Evolutionary conservation across 495 filamentous ascomycete genomes (phyloP).

Genomic region (Daldinia concentrica): DNA sequence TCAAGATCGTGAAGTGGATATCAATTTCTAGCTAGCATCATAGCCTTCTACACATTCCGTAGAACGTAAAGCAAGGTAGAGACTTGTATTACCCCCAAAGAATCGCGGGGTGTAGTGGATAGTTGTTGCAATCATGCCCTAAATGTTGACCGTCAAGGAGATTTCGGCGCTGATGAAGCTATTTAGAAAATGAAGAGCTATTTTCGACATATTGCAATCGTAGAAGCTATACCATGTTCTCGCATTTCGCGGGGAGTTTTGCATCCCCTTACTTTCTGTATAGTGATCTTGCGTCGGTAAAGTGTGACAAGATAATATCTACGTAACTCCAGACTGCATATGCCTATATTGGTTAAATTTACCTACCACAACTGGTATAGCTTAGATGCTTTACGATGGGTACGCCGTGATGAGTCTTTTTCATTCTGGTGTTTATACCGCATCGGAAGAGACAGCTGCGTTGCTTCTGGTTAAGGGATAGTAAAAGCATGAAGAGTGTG

Average conservation of each 20-base stretch:
- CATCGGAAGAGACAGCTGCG: not conserved
- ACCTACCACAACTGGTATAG: not conserved
- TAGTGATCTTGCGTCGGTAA: not conserved
- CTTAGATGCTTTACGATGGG: not conserved
- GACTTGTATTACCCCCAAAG: not conserved
- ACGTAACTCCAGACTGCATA: not conserved
- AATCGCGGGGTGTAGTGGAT: not conserved
- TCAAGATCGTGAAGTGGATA: conserved; percentile 12
- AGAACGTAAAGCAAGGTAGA: not conserved
- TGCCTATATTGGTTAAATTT: not conserved
- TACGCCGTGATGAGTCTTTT: not conserved
- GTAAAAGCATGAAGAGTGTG: not conserved
- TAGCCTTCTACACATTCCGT: conserved; percentile 1
- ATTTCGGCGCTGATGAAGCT: not conserved
- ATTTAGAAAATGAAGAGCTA: conserved; percentile 9
- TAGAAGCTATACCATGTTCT: not conserved
- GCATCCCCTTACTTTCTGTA: conserved; percentile 15
- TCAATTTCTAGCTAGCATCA: not conserved
- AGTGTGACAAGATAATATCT: not conserved
- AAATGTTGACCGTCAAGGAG: not conserved
- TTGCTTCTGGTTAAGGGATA: not conserved
- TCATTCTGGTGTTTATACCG: not conserved
- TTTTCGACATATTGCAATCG: not conserved
- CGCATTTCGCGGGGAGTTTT: conserved; percentile 4
- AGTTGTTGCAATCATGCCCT: not conserved